These are phyloP conservation scores for Chaetomiaceae sp. DNA, from an alignment of 2,329 filamentous ascomycete genomes.

Conservation along the genomic window DNA sequence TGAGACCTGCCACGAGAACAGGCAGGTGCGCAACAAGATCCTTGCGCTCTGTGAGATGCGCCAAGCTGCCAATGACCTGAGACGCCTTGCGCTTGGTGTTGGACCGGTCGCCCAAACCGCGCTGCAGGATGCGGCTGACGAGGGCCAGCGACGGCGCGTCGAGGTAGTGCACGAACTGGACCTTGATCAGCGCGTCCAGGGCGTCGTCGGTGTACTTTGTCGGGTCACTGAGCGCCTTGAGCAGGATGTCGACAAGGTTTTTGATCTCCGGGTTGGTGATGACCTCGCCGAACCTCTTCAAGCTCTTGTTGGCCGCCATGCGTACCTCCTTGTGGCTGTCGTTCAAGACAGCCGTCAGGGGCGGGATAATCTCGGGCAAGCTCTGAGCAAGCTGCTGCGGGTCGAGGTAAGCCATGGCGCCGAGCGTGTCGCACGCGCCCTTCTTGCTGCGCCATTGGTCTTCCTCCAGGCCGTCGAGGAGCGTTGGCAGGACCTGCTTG, in stretches of 20 bases:
- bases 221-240: constrained; percentile 95
- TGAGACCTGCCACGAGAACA: constrained; percentile 85
- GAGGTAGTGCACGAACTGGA: constrained; percentile 98
- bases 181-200: constrained; percentile 88
- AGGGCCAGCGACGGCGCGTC: constrained; percentile 93
- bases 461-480: constrained; percentile 89
- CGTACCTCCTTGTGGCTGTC: constrained; percentile 98
- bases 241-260: constrained; percentile 79
- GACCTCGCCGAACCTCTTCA: constrained; percentile 97
- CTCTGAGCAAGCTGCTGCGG: constrained; percentile 90
- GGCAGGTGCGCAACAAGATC: constrained; percentile 88
- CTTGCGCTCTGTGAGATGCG: constrained; percentile 93
- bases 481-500: constrained; percentile 85
- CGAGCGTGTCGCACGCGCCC: constrained; percentile 91
- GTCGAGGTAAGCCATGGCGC: constrained; percentile 97
- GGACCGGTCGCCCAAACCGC: constrained; percentile 84
- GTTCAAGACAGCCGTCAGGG: constrained; percentile 87
- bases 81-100: constrained; percentile 94
- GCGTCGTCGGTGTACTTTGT: constrained; percentile 97
- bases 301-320: constrained; percentile 83
- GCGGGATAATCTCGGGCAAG: constrained; percentile 93
- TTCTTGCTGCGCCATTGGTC: constrained; percentile 98
- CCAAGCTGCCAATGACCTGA: constrained; percentile 95
- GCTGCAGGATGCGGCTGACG: constrained; percentile 90
- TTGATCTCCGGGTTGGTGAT: constrained; percentile 98